Base-by-base conservation (phyloP, 2,329 filamentous ascomycete genomes). In the Alternaria arbusti region DNA sequence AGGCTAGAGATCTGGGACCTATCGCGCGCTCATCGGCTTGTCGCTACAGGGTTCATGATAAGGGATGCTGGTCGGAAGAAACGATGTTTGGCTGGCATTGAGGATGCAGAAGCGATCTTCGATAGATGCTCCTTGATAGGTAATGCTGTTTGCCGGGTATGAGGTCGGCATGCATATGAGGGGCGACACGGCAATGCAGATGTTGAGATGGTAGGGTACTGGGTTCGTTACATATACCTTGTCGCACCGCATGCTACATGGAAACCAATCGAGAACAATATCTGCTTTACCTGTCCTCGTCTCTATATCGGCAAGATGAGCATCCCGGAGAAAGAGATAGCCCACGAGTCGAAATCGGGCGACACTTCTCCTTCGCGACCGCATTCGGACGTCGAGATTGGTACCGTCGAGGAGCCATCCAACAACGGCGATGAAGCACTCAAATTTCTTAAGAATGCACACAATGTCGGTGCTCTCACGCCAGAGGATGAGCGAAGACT, bases 371-470 rank as follows among this genome's bases (percentile, higher is more conserved):
- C 56, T 3, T 59, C 55, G 25, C 57, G 32, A 46, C 52, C 57
- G 6, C 7, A 44, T 43, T 57, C 46, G 0, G 67, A 67, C 30
- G 30, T 69, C 43, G 66, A 70, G 25, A 60, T 57, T 5, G 63
- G 66, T 15, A 64, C 56, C 36, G 49, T 65, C 11, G 55, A 62
- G n/a, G 61, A 63, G 36, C 26, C 43, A n/a, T 50, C 58, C 40
- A 64, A 66, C 15, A 59, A 70, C 26, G 71, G 67, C 43, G 73
- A 75, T 51, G 69, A 70, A 17, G 73, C 71, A 1, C 63, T 75
- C 8, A 61, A 67, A 5, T 73, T 75, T 26, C 71, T 75, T 17
- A 69, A 64, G 22, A 62, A 59, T 36, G 65, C 69, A 12, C 63
- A 67, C 30, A 54, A 64, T 54, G 65, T 68, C 17, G 65, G 57